Evolutionary conservation across 371 early-diverging fungal species (phyloP), one percentile per base, ranked within the genome.

Genomic region (Apophysomyces variabilis): DNA sequence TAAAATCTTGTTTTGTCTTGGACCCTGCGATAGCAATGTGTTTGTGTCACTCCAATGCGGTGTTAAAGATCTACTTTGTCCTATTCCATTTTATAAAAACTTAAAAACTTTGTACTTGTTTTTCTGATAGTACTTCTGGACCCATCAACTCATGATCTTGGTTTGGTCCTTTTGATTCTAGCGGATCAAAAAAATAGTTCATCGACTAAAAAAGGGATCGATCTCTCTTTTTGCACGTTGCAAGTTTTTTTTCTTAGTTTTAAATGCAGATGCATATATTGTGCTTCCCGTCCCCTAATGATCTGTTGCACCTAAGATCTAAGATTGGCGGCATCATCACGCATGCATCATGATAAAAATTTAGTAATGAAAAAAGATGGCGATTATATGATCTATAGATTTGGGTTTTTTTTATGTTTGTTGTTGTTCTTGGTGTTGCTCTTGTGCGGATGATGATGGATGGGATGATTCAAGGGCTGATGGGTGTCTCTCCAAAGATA

Each of bases 251-350:
- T 26, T 26, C 32, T 26, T 26, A 26, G 32, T 26, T 26, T 26
- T 26, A 26, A 50, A 50, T 50, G 54, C 54, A 50, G 21, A 11
- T 50, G 54, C n/a, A 50, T 21, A n/a, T 50, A 50, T 50, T 21
- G 54, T 21, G 54, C 21, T n/a, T 35, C 21, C 9, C 21, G n/a
- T 18, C n/a, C 21, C 46, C 54, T 50, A 26, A 32, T 50, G 21
- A 50, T 50, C 54, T 50, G 9, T 21, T 16, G 54, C 32, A 50
- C 54, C 21, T 16, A 50, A 8, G 21, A 50, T 50, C 54, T 50
- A 50, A 45, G n/a, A 6, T 13, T 18, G 13, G 46, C 46, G 13
- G 46, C 16, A 6, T 45, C 13, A 14, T 12, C 9, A 43, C 14
- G 14, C 12, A 13, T 45, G 16, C 13, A 18, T 45, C 46, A 13